Evolutionary conservation across 2,329 filamentous ascomycete genomes (phyloP), one percentile per base, ranked within the genome.

Genomic region (Aspergillus sp.): DNA sequence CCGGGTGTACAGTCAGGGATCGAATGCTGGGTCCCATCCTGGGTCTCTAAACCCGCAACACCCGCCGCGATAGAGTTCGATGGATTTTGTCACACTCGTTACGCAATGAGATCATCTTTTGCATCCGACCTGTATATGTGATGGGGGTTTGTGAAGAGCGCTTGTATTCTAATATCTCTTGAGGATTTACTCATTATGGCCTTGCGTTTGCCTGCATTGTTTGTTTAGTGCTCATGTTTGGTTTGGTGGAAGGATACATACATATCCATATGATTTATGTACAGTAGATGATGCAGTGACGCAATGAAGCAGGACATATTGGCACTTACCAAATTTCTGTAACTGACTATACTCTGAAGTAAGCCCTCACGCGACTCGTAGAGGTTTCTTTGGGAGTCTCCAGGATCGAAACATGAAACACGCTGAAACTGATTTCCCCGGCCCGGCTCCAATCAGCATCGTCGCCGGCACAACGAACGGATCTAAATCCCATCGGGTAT

Each of bases 1-100:
- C 49, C 67, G 70, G 16, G 70, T 67, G 6, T 72, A 71, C 57
- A 73, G 71, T 40, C 70, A 72, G 50, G 67, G 70, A 9, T 70
- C 68, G 2, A 59, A 61, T 49, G 51, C 63, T 20, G 64, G 67
- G 5, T 58, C 59, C n/a, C 56, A 64, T 41, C 62, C 64, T 9
- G 64, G 65, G 3, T 46, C 56, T 31, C 50, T 69, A 45, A 60
- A 63, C 17, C 66, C 63, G 7, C 59, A 63, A 29, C 65, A 66
- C 19, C 62, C 64, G 7, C 62, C 64, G 56, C 67, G 66, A 45
- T 63, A 59, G 47, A 55, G 6, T 32, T 10, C 5, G n/a, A 32
- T 20, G 25, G 19, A 29, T 32, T 41, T 32, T 16, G 29, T 45
- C 19, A 34, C 36, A 5, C 34, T 47, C 2, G 42, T 20, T 45